Evolutionary conservation across 805 yeast genomes (phyloP), one percentile per base, ranked within the genome.

Genomic region (Hanseniaspora thailandica): DNA sequence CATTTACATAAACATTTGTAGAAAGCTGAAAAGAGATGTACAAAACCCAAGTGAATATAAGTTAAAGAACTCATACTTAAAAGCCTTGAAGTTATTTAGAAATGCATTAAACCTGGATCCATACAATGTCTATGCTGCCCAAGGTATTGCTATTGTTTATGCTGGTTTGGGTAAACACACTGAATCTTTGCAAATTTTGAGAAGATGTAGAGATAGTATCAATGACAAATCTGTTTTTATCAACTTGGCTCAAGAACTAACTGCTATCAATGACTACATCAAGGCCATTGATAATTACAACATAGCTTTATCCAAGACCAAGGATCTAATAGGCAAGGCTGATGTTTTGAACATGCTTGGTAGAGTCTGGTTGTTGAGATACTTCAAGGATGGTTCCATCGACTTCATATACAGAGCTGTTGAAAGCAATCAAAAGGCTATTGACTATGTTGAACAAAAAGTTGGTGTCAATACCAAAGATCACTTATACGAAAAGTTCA

Each of bases 61-160:
- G 65, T 76, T 76, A 57, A 79, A 80, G 59, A 84, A 82, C 58
- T 83, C 87, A 53, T 90, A 84, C 64, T 72, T 82, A 44, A 80
- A 95, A 66, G 96, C 96, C n/a, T 84, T 89, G 13, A 97, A 90
- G 68, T 72, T 93, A 55, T 90, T 80, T 66, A 85, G 87, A 62
- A 93, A 93, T 68, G 96, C 87, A 1, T 70, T 93, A 52, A 81
- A 84, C 48, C 69, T 88, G 28, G 97, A 93, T 69, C 79, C 89
- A 2, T 73, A 76, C 59, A 86, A 90, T 64, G 90, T 89, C 1
- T 93, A 82, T 70, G 99, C 98, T 5, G 97, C 98, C 1, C 98
- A 93, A 67, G 99, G 99, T 53, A 75, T 93, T 57, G 97, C 97
- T 1, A 87, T 93, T 54, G 80, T 88, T 4, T 84, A 87, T 66